phyloP scores from a whole-genome alignment of 2,329 filamentous ascomycete genomes.

The Exophiala xenobiotica region DNA sequence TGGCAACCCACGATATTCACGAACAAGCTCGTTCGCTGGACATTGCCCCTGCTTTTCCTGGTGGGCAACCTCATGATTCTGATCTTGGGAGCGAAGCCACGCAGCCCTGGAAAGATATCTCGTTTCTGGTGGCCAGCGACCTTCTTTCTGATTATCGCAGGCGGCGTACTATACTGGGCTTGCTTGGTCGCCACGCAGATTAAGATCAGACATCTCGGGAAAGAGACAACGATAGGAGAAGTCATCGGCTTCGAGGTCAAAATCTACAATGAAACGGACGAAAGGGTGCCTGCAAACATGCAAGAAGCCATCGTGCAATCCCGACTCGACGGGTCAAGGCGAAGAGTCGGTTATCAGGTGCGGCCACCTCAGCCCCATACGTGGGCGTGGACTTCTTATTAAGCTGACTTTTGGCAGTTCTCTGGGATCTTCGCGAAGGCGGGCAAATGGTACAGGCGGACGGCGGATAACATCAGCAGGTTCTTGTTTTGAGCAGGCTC shows the following conservation, averaged over 20 bases:
- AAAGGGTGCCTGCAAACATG: neutral
- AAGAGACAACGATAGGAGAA: neutral
- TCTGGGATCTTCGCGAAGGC: too few species aligned
- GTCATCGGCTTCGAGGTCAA: neutral
- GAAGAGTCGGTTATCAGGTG: neutral
- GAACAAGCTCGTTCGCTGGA: neutral
- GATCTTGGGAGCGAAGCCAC: neutral
- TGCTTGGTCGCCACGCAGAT: neutral
- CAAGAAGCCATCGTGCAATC: neutral
- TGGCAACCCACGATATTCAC: neutral
- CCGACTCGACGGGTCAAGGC: neutral
- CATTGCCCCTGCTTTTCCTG: neutral
- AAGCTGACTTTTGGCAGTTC: neutral
- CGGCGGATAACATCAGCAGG: too few species aligned
- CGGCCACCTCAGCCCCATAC: neutral
- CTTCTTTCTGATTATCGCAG: neutral
- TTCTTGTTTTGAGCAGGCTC: too few species aligned
- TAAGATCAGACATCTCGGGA: neutral
- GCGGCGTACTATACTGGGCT: neutral
- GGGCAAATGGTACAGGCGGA: too few species aligned
- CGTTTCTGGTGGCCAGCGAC: neutral
- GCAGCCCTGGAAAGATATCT: neutral
- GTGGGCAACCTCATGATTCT: neutral
- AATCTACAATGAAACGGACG: neutral
- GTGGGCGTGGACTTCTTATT: neutral